Percentiles rank a stretch among this genome's conserved stretches.
Evolutionary conservation across 192 early-diverging fungal genomes (phyloP).

Genomic region (Coemansia sp.): DNA sequence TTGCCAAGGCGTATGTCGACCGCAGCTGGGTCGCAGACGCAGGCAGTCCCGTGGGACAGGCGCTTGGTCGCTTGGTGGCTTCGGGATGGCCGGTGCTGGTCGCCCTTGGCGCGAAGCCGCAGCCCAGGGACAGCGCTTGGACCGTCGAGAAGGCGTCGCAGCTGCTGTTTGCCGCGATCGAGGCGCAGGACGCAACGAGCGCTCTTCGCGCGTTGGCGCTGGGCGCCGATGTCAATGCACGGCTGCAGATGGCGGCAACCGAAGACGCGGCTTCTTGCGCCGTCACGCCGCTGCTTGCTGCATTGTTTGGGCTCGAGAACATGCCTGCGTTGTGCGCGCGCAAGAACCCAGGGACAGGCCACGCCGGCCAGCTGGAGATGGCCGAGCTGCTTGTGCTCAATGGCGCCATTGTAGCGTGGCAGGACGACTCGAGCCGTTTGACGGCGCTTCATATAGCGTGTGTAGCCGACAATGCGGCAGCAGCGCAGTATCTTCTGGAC

Average conservation of each 20-base stretch:
- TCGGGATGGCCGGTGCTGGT: conserved; percentile 20
- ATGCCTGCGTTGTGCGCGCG: background rate
- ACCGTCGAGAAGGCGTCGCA: conserved; percentile 13
- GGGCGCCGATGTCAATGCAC: conserved; percentile 64
- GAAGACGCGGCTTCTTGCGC: background rate
- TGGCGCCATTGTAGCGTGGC: conserved; percentile 23
- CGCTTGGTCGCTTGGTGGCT: conserved; percentile 38
- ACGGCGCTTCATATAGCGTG: conserved; percentile 40
- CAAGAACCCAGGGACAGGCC: background rate
- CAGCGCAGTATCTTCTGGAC: conserved; percentile 29
- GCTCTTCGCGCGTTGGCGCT: conserved; percentile 65
- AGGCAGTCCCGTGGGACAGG: background rate
- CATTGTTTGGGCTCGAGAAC: conserved; percentile 26
- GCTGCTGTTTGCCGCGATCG: conserved; percentile 37
- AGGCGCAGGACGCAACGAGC: conserved; percentile 51
- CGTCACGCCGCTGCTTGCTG: conserved; percentile 21
- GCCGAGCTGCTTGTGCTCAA: conserved; percentile 50
- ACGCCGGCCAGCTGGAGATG: conserved; percentile 14
- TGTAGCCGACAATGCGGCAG: conserved; percentile 1
- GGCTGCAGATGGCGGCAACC: background rate
- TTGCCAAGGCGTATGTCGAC: conserved; percentile 45
- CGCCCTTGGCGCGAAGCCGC: background rate
- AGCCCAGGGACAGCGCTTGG: background rate
- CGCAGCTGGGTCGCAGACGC: conserved; percentile 22
- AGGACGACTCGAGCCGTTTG: conserved; percentile 11